Evolutionary conservation across 768 basidiomycete genomes (phyloP), one percentile per base, ranked within the genome.

Genomic region (Calvatia gigantea): DNA sequence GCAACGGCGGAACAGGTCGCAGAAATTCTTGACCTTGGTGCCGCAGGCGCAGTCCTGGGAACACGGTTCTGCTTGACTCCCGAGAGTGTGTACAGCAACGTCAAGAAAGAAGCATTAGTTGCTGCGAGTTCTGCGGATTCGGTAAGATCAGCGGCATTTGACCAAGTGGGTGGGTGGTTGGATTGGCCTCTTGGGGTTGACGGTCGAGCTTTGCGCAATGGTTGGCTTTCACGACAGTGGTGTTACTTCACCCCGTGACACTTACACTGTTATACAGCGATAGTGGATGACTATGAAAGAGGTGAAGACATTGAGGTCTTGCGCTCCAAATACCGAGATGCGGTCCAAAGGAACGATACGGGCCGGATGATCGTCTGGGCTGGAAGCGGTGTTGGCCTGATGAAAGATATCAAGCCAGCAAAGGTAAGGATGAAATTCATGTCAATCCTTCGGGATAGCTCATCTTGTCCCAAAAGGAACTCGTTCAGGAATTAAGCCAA

Each of bases 61-160:
- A 93, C 91, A 0, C 85, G 89, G 6, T 89, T 92, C 63, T 69
- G 88, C 45, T 72, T 86, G 56, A 81, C 87, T 1, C 75, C 78
- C 2, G 89, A 91, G 70, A 78, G 84, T 58, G 67, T 77, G 6
- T 88, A 86, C 68, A 73, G 73, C 21, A 73, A 77, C 41, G 62
- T 62, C 1, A 84, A 87, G 61, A 82, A 83, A 59, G 68, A 71
- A 28, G 78, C 80, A 0, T 73, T 89, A 32, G 59, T 82, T 7
- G 65, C 60, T 19, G 83, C 84, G 31, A 67, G 67, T 25, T 75
- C 76, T 2, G 69, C 67, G 5, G 60, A 65, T 45, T 80, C 86
- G 2, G 74, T 81, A 25, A 76, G 86, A 54, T 83, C 80, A 6
- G 76, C 79, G 79, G 82, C 82, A n/a, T 88, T 86, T 60, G 87